phyloP scores from a whole-genome alignment of 257 asterid genomes.

The Lantana camara region DNA sequence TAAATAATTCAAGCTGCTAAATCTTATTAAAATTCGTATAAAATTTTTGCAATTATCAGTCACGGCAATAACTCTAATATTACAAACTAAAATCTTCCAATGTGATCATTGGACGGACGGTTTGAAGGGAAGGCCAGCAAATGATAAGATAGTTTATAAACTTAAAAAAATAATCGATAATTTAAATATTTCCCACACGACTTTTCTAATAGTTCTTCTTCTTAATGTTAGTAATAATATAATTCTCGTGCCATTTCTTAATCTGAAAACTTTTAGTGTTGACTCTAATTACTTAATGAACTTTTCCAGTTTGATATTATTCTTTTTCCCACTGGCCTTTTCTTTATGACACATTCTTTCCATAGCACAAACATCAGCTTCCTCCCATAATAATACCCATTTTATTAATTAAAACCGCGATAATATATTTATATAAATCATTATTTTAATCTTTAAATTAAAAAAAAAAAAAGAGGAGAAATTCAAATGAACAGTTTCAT shows the following conservation, averaged over 20 bases:
- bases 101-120: neutral
- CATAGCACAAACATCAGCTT: neutral
- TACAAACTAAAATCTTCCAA: too few relatives aligned
- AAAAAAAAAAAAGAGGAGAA: too few relatives aligned
- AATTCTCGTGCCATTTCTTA: neutral
- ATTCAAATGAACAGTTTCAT: too few relatives aligned
- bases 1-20: too few relatives aligned
- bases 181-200: too few relatives aligned
- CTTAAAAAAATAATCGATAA: too few relatives aligned
- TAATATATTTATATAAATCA: neutral
- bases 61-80: too few relatives aligned
- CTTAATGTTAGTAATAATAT: too few relatives aligned
- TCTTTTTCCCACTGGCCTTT: neutral
- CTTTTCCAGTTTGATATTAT: neutral
- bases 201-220: too few relatives aligned
- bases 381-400: conserved; percentile 9
- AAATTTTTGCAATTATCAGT: too few relatives aligned
- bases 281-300: neutral
- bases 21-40: too few relatives aligned
- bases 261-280: neutral
- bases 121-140: neutral
- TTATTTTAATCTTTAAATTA: neutral
- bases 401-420: neutral
- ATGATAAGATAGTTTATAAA: neutral
- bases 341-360: neutral